Evolutionary conservation across 306 rosid genomes (phyloP), one percentile per base, ranked within the genome.

Genomic region (Sicyos edulis): DNA sequence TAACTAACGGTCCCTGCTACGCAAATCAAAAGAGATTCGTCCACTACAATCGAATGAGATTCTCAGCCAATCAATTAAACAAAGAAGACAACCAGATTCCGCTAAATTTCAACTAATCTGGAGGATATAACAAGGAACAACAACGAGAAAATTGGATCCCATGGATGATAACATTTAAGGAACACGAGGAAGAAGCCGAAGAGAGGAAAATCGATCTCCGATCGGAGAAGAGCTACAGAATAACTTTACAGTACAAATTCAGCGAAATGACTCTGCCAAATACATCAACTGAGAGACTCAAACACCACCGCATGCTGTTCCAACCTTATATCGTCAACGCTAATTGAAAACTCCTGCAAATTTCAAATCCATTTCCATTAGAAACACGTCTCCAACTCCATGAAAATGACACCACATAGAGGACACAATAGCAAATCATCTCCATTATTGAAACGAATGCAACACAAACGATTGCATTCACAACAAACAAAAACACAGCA

Each of bases 291-390:
- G 97, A 88, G 0, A 89, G 86, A 77, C 72, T 77, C 71, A 89
- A 73, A 88, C 86, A 86, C 99, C 96, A 85, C 96, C 89, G 95
- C 99, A 95, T 95, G 88, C 96, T 95, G 93, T 55, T 89, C 83
- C 54, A 71, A 77, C 69, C 86, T 78, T 80, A 82, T 83, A 26
- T 26, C 37, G 2, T 5, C 37, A 32, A 32, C 32, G 32, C 32
- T 26, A 32, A 32, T 1, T 1, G 4, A 32, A 32, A 32, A 32
- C 62, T 53, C 51, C 70, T 59, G 76, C 73, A 60, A 44, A 78
- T 34, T 22, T 80, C 9, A 7, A 44, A 10, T 49, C 1, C 17
- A 45, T 45, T 68, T 6, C 19, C 12, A 67, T 44, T 5, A 65
- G 17, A 29, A 4, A 75, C 63, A 50, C 50, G 0, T 16, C 11